Base-by-base conservation (phyloP, 169 alveolate species). In the Miamiensis avidus region DNA sequence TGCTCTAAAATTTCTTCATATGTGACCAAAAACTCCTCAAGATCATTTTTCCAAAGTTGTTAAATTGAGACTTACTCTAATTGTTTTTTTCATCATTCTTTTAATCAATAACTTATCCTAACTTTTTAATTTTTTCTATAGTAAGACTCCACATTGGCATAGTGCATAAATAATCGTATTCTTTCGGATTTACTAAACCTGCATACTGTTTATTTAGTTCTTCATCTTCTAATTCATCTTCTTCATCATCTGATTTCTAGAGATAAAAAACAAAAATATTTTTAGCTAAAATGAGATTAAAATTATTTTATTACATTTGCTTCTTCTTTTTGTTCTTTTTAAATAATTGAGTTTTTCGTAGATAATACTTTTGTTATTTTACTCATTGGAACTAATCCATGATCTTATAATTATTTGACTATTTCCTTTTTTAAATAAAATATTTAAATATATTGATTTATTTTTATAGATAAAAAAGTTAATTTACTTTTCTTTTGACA, bases 81-180 rank as follows among this genome's bases (percentile, higher is more conserved):
- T 73, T 83, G 32, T 89, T 95, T 82, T 91, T 86, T 76, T 94
- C 96, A 27, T 82, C 76, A 34, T 87, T 83, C 85, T 93, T 94
- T 16, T 83, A 76, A 64, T 90, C 81, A 86, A 88, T 82, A 78
- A 85, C 91, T 31, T 83, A 75, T 34, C 91, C 31, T 11, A 95
- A 88, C 69, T 91, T 93, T 82, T 89, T 95, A 28, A 95, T 95
- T 89, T 89, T 92, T 87, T 95, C 98, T 77, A 88, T 91, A 78
- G 97, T 92, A n/a, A 95, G 89, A 34, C 88, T 83, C 94, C 95
- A 91, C 33, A 95, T 84, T 33, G 96, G 95, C 95, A 94, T 90
- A 29, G 89, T 78, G 69, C 94, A 89, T 64, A 95, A 89, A 79
- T 95, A 95, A 87, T 95, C 95, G 87, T 92, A 95, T 82, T 95